Evolutionary conservation across 257 asterid genomes (phyloP), one percentile per base, ranked within the genome.

Genomic region (Fraxinus excelsior): DNA sequence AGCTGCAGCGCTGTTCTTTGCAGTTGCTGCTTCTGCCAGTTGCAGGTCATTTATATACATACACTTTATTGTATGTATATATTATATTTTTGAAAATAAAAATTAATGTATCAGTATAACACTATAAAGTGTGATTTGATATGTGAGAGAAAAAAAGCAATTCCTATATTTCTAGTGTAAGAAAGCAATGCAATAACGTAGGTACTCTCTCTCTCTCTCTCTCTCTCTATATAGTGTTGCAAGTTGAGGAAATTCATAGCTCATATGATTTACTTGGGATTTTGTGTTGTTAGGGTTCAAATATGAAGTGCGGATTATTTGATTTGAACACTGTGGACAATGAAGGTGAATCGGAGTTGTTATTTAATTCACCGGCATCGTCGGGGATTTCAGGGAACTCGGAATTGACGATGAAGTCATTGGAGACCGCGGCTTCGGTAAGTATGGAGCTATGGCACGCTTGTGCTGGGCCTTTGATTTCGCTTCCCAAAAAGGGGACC

Each of bases 391-490:
- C 89, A 3, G 84, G 82, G 86, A 79, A 4, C 79, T 76, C 80
- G 74, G 86, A 77, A 74, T 56, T 69, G 74, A 72, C 74, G 16
- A 19, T 82, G 78, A 5, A 80, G 83, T 62, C 86, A 71, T 56
- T 81, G 73, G 80, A 86, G 64, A 84, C 92, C 71, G 44, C 82
- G 71, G 79, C 86, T 56, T 83, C 94, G 70, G 91, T 96, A 77
- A 89, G 97, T 84, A 86, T 96, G 99, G 97, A 96, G 86, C 92
- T 93, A 18, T 96, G 99, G 98, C 95, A 96, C 88, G 99, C 99
- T 7, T 96, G 98, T 74, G 97, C 99, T 0, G 99, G 99, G 67
- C 97, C 99, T 83, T 71, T 93, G 92, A 91, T 91, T 84, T 93
- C 97, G 53, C 82, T 96, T 81, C 98, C 98, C 1, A 91, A 85